Evolutionary conservation across 2,329 filamentous ascomycete species (phyloP).

Genomic region (Trichophaea hybrida): DNA sequence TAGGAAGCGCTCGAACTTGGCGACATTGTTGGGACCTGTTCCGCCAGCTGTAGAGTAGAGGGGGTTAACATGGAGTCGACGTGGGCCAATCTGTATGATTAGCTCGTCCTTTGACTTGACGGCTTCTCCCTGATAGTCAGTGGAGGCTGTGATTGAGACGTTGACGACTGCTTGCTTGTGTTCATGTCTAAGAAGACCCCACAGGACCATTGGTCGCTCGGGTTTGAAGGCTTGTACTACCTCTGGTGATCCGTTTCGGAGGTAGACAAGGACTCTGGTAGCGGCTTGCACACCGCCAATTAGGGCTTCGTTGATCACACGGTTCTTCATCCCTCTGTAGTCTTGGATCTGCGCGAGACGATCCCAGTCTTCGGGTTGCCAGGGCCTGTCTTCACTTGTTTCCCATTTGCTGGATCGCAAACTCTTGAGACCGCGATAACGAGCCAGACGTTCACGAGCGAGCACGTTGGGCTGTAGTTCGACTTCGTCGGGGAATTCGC

Average conservation of each 20-base stretch:
- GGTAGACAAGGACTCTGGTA: constrained; percentile 65
- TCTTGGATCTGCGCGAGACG: constrained; percentile 76
- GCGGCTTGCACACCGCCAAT: constrained; percentile 77
- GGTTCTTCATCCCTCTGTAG: constrained; percentile 69
- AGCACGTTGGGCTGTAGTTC: constrained; percentile 79
- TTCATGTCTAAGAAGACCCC: constrained; percentile 83
- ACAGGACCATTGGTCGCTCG: constrained; percentile 52
- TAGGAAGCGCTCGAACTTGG: constrained; percentile 87
- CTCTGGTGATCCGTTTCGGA: constrained; percentile 45
- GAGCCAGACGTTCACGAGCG: constrained; percentile 68
- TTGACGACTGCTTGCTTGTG: constrained; percentile 87
- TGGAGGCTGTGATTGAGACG: constrained; percentile 72
- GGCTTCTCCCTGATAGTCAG: constrained; percentile 52
- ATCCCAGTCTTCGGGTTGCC: constrained; percentile 82
- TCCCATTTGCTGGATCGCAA: constrained; percentile 79
- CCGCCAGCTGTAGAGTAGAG: constrained; percentile 79
- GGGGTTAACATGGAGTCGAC: constrained; percentile 75
- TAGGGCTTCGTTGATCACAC: constrained; percentile 64
- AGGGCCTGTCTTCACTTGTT: constrained; percentile 67
- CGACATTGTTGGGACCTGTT: constrained; percentile 77
- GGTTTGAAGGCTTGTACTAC: constrained; percentile 42
- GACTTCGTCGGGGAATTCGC: constrained; percentile 94
- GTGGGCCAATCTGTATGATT: constrained; percentile 78
- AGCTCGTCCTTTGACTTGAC: constrained; percentile 87
- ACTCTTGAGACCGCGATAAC: constrained; percentile 86